Base-by-base conservation (phyloP, 306 rosid genomes). In the Castanopsis chinensis region DNA sequence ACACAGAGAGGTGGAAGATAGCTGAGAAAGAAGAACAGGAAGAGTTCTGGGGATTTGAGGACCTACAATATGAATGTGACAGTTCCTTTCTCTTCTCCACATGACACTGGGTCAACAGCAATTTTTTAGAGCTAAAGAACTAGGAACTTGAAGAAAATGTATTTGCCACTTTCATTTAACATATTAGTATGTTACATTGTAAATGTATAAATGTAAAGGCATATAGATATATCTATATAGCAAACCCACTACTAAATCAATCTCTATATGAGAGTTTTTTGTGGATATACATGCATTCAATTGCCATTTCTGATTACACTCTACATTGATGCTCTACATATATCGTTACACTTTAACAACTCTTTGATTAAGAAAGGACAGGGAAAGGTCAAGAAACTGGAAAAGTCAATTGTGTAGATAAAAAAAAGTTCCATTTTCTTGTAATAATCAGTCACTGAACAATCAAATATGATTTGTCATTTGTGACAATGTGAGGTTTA, bases 11-110 rank as follows among this genome's bases (percentile, higher is more conserved):
- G 33, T 93, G 98, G 99, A 87, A 83, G 84, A 90, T 93, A 93
- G 92, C 93, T 69, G 98, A 90, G 84, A 93, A 89, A 43, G 96
- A 89, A 79, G 86, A 87, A 55, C 93, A 89, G 79, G 97, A 91
- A 27, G 96, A 90, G 68, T 90, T 90, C 55, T 93, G 97, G 98
- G 98, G 94, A 68, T 93, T 93, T 86, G 98, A 91, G 78, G 97
- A 93, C 81, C 59, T 96, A 30, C 97, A 96, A 77, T 85, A 83
- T 83, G 99, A 96, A 82, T 89, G 78, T 82, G 92, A 91, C 67
- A 88, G 84, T 80, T 87, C 97, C 21, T 91, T n/a, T 89, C 88
- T 91, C 98, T 76, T 89, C 94, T 19, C 93, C 92, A 6, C 93
- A 80, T 37, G 89, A 88, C 32, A 89, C 98, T 7, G 35, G 68